Conservation (phyloP, 306 rosid species). For the Pterocarpus macrocarpus region DNA sequence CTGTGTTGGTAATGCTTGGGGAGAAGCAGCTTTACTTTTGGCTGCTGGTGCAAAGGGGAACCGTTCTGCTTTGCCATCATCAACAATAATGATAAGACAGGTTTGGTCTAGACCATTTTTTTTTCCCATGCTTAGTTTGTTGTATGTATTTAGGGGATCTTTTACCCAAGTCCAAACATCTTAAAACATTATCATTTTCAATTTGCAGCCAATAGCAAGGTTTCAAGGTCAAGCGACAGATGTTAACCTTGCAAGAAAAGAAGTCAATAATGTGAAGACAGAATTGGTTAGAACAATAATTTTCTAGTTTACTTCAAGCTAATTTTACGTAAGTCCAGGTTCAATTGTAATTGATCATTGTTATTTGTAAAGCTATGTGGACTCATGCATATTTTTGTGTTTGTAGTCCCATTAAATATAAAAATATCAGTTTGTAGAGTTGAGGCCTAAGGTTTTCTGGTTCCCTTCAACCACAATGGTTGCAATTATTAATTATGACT, state of each 20-base stretch:
- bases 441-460: conserved; percentile 34
- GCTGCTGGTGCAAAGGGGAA: conserved; percentile 96
- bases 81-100: conserved; percentile 97
- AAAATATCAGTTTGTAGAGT: conserved; percentile 27
- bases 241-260: conserved; percentile 83
- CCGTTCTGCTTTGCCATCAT: conserved; percentile 96
- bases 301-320: conserved; percentile 30
- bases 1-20: conserved; percentile 99
- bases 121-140: conserved; percentile 2
- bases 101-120: conserved; percentile 51
- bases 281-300: conserved; percentile 73
- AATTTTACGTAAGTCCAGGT: conserved; percentile 10
- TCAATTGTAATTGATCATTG: conserved; percentile 10
- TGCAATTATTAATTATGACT: conserved; percentile 35
- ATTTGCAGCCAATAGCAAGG: conserved; percentile 90
- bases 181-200: conserved; percentile 29
- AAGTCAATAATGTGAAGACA: conserved; percentile 74
- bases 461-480: conserved; percentile 36
- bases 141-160: conserved; percentile 6
- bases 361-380: conserved; percentile 25
- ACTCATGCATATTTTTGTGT: conserved; percentile 8
- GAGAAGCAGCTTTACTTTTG: conserved; percentile 98
- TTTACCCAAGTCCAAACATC: conserved; percentile 30
- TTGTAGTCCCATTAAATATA: conserved; percentile 6
- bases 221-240: conserved; percentile 96